phyloP scores from a whole-genome alignment of 139 green algal species.

The Desmodesmus armatus region DNA sequence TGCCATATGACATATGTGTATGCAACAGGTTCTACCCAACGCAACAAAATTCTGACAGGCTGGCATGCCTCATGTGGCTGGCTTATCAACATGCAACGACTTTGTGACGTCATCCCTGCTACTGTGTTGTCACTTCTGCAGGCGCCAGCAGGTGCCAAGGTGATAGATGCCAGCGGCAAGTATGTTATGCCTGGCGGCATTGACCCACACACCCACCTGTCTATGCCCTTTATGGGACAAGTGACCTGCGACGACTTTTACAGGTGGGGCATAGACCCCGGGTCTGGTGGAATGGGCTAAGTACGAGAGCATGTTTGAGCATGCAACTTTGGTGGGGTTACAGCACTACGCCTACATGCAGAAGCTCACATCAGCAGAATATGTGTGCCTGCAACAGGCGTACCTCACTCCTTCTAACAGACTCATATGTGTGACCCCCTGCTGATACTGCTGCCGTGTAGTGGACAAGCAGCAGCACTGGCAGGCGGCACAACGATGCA shows the following conservation, averaged over 20 bases:
- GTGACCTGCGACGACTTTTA: conserved; percentile 65
- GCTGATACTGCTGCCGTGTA: too few species aligned
- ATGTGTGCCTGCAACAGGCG: too few species aligned
- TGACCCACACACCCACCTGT: conserved; percentile 97
- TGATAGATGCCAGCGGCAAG: conserved; percentile 85
- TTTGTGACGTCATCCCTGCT: not conserved
- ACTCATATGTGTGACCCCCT: too few species aligned
- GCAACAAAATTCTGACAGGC: not conserved
- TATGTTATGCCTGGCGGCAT: conserved; percentile 97
- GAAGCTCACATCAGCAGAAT: too few species aligned
- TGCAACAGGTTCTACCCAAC: not conserved
- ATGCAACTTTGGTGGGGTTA: too few species aligned
- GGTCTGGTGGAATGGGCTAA: too few species aligned
- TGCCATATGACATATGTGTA: too few species aligned
- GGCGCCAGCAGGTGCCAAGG: conserved; percentile 40
- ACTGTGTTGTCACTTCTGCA: conserved; percentile 3
- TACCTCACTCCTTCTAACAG: too few species aligned
- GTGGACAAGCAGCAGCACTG: conserved; percentile 85
- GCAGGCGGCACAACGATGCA: conserved; percentile 97
- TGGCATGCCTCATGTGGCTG: not conserved
- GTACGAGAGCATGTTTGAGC: too few species aligned
- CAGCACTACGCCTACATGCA: too few species aligned
- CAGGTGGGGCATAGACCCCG: too few species aligned
- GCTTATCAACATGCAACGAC: not conserved
- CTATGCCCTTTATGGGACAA: conserved; percentile 95